These are phyloP conservation scores for Fraxinus floribunda DNA, from an alignment of 305 asterid species.

Conservation along the genomic window DNA sequence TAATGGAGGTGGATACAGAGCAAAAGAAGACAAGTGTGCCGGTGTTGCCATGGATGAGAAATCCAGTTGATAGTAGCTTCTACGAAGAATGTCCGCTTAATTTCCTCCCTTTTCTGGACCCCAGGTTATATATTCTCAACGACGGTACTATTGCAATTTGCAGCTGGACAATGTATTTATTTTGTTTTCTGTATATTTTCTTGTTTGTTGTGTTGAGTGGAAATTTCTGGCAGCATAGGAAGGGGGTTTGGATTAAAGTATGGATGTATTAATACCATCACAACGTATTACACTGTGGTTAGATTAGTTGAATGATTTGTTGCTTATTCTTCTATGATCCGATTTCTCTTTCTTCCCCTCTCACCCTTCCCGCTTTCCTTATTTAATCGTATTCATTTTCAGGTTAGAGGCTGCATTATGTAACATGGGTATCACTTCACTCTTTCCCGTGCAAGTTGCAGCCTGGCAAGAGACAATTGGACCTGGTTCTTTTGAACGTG, in stretches of 20 bases:
- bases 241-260: not conserved
- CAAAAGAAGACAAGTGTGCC: conserved; percentile 42
- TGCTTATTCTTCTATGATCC: not conserved
- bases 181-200: not conserved
- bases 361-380: not conserved
- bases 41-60: conserved; percentile 91
- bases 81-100: conserved; percentile 46
- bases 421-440: conserved; percentile 57
- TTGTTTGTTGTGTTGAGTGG: not conserved
- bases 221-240: not conserved
- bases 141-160: not conserved
- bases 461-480: conserved; percentile 94
- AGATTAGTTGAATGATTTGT: not conserved
- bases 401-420: conserved; percentile 66
- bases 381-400: conserved; percentile 5
- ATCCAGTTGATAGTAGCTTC: conserved; percentile 57
- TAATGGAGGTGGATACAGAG: conserved; percentile 28
- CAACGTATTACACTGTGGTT: not conserved
- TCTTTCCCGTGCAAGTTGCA: conserved; percentile 80
- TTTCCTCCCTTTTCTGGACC: conserved; percentile 63
- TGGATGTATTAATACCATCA: not conserved
- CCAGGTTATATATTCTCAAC: conserved; percentile 42
- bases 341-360: not conserved
- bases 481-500: conserved; percentile 83
- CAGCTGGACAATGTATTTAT: not conserved